Evolutionary conservation across 1,284 basidiomycete species (phyloP).

Genomic region (Mycosarcoma mackinlayi): DNA sequence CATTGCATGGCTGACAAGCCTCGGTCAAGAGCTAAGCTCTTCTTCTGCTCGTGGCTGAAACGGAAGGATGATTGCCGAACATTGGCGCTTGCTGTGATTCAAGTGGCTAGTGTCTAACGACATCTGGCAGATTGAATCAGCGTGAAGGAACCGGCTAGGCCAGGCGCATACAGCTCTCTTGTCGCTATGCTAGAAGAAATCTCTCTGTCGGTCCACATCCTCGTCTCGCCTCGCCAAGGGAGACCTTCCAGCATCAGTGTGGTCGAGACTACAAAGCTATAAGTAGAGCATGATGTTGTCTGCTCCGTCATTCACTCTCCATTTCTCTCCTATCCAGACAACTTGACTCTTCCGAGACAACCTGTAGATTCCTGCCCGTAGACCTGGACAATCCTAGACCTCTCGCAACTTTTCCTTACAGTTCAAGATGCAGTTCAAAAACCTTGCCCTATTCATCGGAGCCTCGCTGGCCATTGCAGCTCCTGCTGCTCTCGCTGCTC

Average conservation of each 20-base stretch:
- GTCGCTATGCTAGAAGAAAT: too few species aligned
- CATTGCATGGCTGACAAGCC: too few species aligned
- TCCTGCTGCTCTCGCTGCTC: slow-evolving; percentile 20
- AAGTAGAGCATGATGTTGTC: neutral
- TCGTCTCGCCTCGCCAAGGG: neutral
- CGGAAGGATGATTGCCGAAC: neutral
- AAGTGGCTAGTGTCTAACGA: neutral
- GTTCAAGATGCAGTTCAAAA: slow-evolving; percentile 35
- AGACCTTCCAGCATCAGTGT: neutral
- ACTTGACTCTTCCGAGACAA: neutral
- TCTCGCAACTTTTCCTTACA: neutral
- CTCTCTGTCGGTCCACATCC: too few species aligned
- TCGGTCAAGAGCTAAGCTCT: neutral
- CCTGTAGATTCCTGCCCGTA: too few species aligned
- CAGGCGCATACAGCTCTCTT: too few species aligned
- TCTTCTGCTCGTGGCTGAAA: neutral
- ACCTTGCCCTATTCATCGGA: slow-evolving; percentile 21
- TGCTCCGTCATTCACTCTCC: neutral
- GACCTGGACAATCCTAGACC: too few species aligned
- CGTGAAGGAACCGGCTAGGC: too few species aligned
- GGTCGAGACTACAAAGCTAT: neutral
- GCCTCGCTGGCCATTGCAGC: slow-evolving; percentile 15
- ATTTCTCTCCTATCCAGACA: neutral
- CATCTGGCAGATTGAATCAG: neutral
- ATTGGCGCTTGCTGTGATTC: neutral